Percentiles rank a stretch among this genome's conserved stretches.
These are phyloP conservation scores for Aspergillus pseudoviridinutans DNA, from an alignment of 2,329 filamentous ascomycete genomes.

Conservation along the genomic window DNA sequence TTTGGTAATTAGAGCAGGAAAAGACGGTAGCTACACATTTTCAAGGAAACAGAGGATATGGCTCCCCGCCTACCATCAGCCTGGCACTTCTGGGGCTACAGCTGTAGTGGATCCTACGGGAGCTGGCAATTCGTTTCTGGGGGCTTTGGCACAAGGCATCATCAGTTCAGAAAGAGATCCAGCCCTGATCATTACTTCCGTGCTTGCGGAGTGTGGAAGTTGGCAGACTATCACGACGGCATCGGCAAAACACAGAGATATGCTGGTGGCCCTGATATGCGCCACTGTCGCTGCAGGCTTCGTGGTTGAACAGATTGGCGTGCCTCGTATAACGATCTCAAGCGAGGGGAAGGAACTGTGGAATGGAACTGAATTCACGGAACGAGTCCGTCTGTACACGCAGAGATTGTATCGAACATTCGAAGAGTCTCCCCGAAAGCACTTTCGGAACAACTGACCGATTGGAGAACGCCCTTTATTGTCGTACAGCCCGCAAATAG, in stretches of 20 bases:
- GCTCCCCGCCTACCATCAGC: slow-evolving; percentile 71
- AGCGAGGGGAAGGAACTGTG: slow-evolving; percentile 37
- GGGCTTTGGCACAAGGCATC: slow-evolving; percentile 56
- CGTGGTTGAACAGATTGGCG: slow-evolving; percentile 89
- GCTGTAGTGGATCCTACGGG: slow-evolving; percentile 86
- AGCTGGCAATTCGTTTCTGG: slow-evolving; percentile 85
- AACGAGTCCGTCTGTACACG: slow-evolving; percentile 44
- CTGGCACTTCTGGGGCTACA: slow-evolving; percentile 25
- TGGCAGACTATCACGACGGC: slow-evolving; percentile 43
- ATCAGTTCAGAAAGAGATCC: slow-evolving; percentile 40
- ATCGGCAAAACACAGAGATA: slow-evolving; percentile 46
- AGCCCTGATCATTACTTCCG: slow-evolving; percentile 25
- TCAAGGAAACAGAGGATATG: slow-evolving; percentile 50
- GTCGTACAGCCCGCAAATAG: slow-evolving; percentile 35
- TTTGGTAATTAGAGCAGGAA: slow-evolving; percentile 56
- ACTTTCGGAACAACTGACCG: slow-evolving; percentile 35
- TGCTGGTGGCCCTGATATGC: slow-evolving; percentile 69
- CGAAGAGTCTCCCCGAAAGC: slow-evolving; percentile 35
- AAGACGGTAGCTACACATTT: slow-evolving; percentile 54
- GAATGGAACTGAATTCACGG: slow-evolving; percentile 44
- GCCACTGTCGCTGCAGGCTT: slow-evolving; percentile 83
- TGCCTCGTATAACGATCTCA: slow-evolving; percentile 51
- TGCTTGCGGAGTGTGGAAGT: slow-evolving; percentile 48
- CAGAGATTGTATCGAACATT: slow-evolving; percentile 38
- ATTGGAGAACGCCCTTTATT: slow-evolving; percentile 35